Base-by-base conservation (phyloP, 495 filamentous ascomycete genomes). In the Penicillium atrosanguineum region DNA sequence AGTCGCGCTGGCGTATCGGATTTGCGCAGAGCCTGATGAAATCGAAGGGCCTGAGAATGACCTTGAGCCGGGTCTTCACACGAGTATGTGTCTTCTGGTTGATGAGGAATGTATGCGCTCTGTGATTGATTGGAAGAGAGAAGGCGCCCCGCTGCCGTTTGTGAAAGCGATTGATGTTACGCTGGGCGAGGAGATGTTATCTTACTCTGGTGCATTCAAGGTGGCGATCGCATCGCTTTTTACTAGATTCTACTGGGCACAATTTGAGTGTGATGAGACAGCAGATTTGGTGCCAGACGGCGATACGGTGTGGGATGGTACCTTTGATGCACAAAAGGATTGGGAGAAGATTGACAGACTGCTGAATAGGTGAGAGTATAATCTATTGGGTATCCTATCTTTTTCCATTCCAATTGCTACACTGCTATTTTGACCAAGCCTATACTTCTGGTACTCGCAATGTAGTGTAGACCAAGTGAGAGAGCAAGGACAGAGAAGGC, bases 31-130 rank as follows among this genome's bases (percentile, higher is more conserved):
- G 31, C 9, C 3, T 15, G 31, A 31, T 5, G 39, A 50, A 12
- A 38, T 42, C 9, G 36, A 37, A n/a, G 48, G 29, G 6, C 18
- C 23, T 16, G 26, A 36, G 26, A 25, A 51, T 36, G 9, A 28
- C 2, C n/a, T 51, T 29, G 48, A 31, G 7, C 38, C 39, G 6
- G 48, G 48, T 36, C 37, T 51, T 1, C 9, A 40, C 15, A 44
- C 39, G 12, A 41, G 19, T 8, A 29, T 51, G 25, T 43, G 48
- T 51, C 48, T 51, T 29, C 20, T 51, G 37, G 39, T 51, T 44
- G 48, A 51, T 34, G 48, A 18, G 39, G 48, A 51, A 14, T 34
- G 39, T 40, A 51, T 51, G 38, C 25, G 48, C 11, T 51, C 48
- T 34, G 40, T 51, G 19, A 25, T 51, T 36, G 48, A 20, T 18